Conservation (phyloP, 1,284 basidiomycete genomes). For the Boletus coffeatus region DNA sequence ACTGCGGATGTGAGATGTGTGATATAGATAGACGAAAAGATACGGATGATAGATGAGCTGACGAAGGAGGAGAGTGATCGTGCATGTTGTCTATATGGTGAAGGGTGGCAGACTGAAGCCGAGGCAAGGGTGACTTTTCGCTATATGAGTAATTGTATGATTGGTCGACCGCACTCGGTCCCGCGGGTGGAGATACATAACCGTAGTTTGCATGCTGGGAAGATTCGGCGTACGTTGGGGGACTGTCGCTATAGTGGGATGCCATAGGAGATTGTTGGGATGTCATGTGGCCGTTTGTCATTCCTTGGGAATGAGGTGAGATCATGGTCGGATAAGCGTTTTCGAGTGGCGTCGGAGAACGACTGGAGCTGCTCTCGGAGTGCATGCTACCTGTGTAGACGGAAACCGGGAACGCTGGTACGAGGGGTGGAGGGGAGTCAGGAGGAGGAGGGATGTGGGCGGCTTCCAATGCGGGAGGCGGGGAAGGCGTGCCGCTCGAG, state of each 20-base stretch:
- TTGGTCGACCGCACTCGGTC: slow-evolving; percentile 21
- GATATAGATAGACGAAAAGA: slow-evolving; percentile 34
- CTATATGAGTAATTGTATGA: slow-evolving; percentile 28
- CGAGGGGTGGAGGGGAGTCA: slow-evolving; percentile 38
- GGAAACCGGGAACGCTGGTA: slow-evolving; percentile 33
- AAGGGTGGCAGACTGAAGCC: slow-evolving; percentile 23
- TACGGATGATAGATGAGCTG: slow-evolving; percentile 29
- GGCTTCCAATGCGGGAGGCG: slow-evolving; percentile 44
- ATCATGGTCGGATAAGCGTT: slow-evolving; percentile 32
- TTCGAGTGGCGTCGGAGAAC: slow-evolving; percentile 40
- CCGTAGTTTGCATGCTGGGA: slow-evolving; percentile 37
- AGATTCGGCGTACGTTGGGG: slow-evolving; percentile 41
- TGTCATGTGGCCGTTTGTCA: slow-evolving; percentile 24
- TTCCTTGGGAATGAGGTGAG: slow-evolving; percentile 27
- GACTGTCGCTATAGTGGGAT: slow-evolving; percentile 30
- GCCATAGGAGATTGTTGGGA: slow-evolving; percentile 30
- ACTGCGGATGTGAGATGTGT: slow-evolving; percentile 33
- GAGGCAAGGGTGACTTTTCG: slow-evolving; percentile 28
- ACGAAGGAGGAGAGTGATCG: slow-evolving; percentile 27
- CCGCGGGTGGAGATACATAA: slow-evolving; percentile 34
- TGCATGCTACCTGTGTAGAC: slow-evolving; percentile 36
- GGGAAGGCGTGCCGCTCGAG: slow-evolving; percentile 31
- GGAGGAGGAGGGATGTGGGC: slow-evolving; percentile 33
- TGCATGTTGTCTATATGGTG: slow-evolving; percentile 28
- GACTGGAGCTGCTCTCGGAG: slow-evolving; percentile 32